Conservation (phyloP, 768 basidiomycete species). For the Leccinum uliginosum region DNA sequence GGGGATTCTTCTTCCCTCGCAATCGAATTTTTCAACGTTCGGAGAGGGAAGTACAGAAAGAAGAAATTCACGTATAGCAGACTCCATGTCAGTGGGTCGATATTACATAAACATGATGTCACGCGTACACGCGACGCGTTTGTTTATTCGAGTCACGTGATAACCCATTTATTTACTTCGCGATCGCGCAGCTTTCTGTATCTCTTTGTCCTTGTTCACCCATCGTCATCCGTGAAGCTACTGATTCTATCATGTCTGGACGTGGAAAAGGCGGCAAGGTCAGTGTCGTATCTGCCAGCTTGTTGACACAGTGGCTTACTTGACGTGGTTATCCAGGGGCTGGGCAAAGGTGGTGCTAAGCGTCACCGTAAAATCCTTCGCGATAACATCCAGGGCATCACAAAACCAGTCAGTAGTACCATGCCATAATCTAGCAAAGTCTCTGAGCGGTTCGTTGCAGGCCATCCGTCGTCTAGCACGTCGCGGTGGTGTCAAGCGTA, state of each 20-base stretch:
- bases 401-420: conserved; percentile 13
- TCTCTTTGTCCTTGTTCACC: conserved; percentile 1
- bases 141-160: conserved; percentile 8
- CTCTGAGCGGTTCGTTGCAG: conserved; percentile 1
- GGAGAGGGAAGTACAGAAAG: conserved; percentile 25
- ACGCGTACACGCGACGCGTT: background rate
- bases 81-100: background rate
- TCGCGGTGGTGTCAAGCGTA: conserved; percentile 89
- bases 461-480: conserved; percentile 76
- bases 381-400: conserved; percentile 61
- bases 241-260: conserved; percentile 57
- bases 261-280: conserved; percentile 83
- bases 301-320: background rate
- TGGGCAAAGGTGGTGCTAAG: conserved; percentile 83
- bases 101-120: background rate
- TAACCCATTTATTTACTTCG: background rate
- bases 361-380: conserved; percentile 83
- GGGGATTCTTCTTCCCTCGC: conserved; percentile 36
- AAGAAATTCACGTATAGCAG: conserved; percentile 23
- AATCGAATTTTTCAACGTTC: conserved; percentile 9
- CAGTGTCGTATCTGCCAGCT: background rate
- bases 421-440: background rate
- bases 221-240: background rate
- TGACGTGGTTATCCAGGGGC: conserved; percentile 41
- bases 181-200: background rate